Conservation (phyloP, 495 filamentous ascomycete genomes). For the Letharia lupina region DNA sequence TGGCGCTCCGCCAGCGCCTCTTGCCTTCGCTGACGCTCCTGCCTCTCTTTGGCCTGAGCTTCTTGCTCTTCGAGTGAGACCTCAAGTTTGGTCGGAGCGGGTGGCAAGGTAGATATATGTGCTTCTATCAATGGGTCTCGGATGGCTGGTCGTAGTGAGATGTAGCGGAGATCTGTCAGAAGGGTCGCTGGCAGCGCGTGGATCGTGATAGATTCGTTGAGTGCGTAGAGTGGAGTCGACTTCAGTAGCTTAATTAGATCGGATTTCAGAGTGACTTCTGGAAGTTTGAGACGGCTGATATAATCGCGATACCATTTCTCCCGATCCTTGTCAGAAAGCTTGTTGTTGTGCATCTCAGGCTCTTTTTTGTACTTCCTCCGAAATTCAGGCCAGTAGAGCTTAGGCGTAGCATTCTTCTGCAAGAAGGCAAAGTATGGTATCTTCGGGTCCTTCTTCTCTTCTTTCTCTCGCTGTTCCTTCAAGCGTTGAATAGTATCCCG, state of each 20-base stretch:
- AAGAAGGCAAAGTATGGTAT: conserved; percentile 81
- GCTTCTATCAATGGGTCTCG: conserved; percentile 68
- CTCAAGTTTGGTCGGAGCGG: conserved; percentile 49
- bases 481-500: conserved; percentile 60
- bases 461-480: conserved; percentile 61
- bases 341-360: conserved; percentile 65
- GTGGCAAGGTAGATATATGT: conserved; percentile 63
- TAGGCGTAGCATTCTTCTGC: conserved; percentile 70
- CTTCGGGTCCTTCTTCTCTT: conserved; percentile 75
- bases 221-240: conserved; percentile 49
- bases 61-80: conserved; percentile 50
- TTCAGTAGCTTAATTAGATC: conserved; percentile 75
- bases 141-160: conserved; percentile 59
- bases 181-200: conserved; percentile 59
- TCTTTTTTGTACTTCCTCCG: conserved; percentile 82
- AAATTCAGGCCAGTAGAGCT: conserved; percentile 96
- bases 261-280: conserved; percentile 63
- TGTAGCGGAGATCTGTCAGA: conserved; percentile 69
- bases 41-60: conserved; percentile 50
- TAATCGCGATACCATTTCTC: conserved; percentile 90
- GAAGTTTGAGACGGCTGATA: conserved; percentile 66
- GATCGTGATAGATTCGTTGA: conserved; percentile 58
- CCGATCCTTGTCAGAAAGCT: conserved; percentile 74
- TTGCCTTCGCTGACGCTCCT: conserved; percentile 60
- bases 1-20: conserved; percentile 69